Evolutionary conservation across 1,139 yeast species (phyloP), one percentile per base, ranked within the genome.

Genomic region (Diutina catenulata): DNA sequence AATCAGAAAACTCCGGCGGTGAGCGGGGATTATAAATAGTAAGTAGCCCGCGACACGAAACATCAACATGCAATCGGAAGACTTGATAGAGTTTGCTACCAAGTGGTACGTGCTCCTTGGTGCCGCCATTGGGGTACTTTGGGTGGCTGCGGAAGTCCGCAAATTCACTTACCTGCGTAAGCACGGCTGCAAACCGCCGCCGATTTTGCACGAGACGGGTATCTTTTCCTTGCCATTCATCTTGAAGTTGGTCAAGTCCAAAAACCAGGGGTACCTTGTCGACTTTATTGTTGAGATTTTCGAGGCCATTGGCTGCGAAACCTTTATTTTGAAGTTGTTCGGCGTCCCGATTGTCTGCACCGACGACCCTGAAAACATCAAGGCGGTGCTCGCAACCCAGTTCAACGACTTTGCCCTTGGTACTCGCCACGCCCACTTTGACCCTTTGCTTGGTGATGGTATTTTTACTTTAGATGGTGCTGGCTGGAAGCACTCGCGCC

Each of bases 401-500:
- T 35, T 35, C 20, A 35, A 35, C 14, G 37, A 35, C 19, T 35
- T 35, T 25, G 37, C 37, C 20, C 37, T 35, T 35, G 37, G 37
- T 5, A 15, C 29, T 11, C 28, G 37, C 16, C 37, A 35, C 20
- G 28, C 37, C 10, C 37, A 35, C 29, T 35, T 35, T 13, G 23
- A 25, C 21, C 37, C 37, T 2, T 25, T 35, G 16, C 14, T 35
- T 4, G 37, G 37, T 18, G 37, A 35, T 35, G 37, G 37, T 18
- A 35, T 35, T 18, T 35, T 35, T 16, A 35, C 37, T 13, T 58
- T 70, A 25, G 74, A 70, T 41, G 75, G 74, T 8, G 62, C 56
- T 31, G 74, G 70, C 3, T 74, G 80, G 80, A 68, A 70, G 46
- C 75, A 72, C 48, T 65, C 76, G 16, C 57, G 80, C 38, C 68